These are phyloP conservation scores for Kluyveromyces aestuarii DNA, from an alignment of 805 yeast genomes.

Conservation along the genomic window DNA sequence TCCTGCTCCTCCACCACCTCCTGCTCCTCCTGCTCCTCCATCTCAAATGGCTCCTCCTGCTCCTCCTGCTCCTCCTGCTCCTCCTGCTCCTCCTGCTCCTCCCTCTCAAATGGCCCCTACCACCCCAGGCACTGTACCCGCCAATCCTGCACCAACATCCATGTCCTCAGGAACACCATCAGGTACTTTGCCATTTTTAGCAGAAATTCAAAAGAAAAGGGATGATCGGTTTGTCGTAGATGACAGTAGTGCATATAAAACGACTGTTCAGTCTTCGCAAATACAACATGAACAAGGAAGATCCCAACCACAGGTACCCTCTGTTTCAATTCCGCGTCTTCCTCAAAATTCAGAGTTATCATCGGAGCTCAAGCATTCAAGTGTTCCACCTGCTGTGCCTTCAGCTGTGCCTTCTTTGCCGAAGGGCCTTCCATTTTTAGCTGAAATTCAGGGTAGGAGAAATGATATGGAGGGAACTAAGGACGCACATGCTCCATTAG, in stretches of 20 bases:
- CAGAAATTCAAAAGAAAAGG: conserved; percentile 48
- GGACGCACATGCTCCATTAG: conserved; percentile 7
- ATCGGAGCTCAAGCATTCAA: conserved; percentile 5
- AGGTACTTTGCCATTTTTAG: conserved; percentile 47
- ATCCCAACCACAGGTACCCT: conserved; percentile 12
- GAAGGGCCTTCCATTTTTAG: conserved; percentile 37
- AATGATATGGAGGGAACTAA: conserved; percentile 34
- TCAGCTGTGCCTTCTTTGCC: conserved; percentile 10
- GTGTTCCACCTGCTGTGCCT: conserved; percentile 12
- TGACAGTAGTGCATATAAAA: conserved; percentile 9
- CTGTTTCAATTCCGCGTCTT: conserved; percentile 12
- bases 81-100: conserved; percentile 17
- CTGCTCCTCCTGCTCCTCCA: conserved; percentile 17
- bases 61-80: conserved; percentile 18
- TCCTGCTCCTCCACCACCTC: conserved; percentile 8
- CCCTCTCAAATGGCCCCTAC: conserved; percentile 16
- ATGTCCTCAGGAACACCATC: conserved; percentile 16
- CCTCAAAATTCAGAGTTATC: conserved; percentile 3
- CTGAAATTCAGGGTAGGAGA: conserved; percentile 41
- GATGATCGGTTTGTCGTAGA: conserved; percentile 44
- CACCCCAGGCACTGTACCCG: conserved; percentile 10
- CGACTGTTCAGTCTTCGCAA: conserved; percentile 13
- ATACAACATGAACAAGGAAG: conserved; percentile 22
- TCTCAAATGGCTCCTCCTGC: conserved; percentile 16
- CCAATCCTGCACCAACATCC: conserved; percentile 16